Percentiles rank a stretch among this genome's conserved stretches.
phyloP scores from a whole-genome alignment of 345 rosid species.

The Alliaria petiolata region DNA sequence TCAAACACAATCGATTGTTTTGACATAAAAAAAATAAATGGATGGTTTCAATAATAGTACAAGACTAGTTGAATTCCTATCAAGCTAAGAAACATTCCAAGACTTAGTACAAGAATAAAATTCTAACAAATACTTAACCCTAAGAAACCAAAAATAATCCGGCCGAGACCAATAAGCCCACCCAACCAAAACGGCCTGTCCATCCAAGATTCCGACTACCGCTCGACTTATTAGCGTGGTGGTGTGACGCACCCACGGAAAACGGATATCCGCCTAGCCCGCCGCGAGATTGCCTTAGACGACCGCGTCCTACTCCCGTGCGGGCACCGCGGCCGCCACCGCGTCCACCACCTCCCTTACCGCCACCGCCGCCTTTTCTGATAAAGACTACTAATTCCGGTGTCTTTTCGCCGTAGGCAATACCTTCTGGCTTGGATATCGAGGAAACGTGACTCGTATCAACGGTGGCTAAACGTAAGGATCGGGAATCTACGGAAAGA shows the following conservation, averaged over 20 bases:
- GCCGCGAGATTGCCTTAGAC: constrained; percentile 7
- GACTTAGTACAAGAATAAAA: background rate
- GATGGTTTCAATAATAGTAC: no score
- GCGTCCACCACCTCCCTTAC: constrained; percentile 4
- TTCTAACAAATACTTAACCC: background rate
- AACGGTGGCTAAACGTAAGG: background rate
- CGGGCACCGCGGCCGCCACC: background rate
- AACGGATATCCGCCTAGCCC: constrained; percentile 1
- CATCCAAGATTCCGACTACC: constrained; percentile 1
- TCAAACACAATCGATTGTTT: no score
- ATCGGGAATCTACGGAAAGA: background rate
- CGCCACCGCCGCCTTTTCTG: background rate
- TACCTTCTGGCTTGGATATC: background rate
- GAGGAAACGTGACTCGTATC: background rate
- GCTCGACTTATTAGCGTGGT: background rate
- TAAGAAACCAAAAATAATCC: background rate
- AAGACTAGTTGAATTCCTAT: no score
- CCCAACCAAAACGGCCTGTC: background rate
- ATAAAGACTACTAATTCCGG: background rate
- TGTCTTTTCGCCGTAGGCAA: background rate
- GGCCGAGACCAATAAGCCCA: background rate
- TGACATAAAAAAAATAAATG: no score
- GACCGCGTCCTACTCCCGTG: background rate
- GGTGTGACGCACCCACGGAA: background rate
- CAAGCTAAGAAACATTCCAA: no score